Evolutionary conservation across 1,284 basidiomycete species (phyloP).

Genomic region (Papiliotrema terrestris): DNA sequence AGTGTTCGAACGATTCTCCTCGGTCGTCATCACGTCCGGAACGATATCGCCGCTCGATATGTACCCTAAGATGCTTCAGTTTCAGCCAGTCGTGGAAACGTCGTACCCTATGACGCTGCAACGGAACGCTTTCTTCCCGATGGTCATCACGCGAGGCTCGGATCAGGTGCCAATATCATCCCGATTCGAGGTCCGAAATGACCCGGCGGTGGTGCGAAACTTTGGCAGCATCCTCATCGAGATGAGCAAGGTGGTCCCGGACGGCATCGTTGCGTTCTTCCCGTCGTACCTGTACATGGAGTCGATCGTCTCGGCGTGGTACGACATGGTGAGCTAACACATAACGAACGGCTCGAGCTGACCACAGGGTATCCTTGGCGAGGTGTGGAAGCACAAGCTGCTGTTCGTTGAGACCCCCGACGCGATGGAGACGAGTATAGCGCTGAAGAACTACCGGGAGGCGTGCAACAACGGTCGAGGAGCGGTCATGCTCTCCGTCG

Average conservation of each 20-base stretch:
- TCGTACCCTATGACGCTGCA: slow-evolving; percentile 98
- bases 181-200: slow-evolving; percentile 98
- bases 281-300: slow-evolving; percentile 99
- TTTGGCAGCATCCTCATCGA: slow-evolving; percentile 98
- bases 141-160: slow-evolving; percentile 95
- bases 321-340: slow-evolving; percentile 79
- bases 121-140: slow-evolving; percentile 93
- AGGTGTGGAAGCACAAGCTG: slow-evolving; percentile 99
- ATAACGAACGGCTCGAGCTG: slow-evolving; percentile 1
- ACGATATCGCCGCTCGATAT: slow-evolving; percentile 98
- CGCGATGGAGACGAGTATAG: slow-evolving; percentile 97
- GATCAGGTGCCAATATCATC: slow-evolving; percentile 99
- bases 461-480: slow-evolving; percentile 99
- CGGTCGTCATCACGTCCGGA: slow-evolving; percentile 97
- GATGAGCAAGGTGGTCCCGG: slow-evolving; percentile 95
- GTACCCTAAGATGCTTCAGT: slow-evolving; percentile 99
- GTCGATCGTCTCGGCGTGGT: slow-evolving; percentile 98
- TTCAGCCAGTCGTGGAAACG: slow-evolving; percentile 95
- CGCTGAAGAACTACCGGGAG: slow-evolving; percentile 93
- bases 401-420: slow-evolving; percentile 99
- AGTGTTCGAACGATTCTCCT: slow-evolving; percentile 96
- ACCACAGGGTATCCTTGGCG: slow-evolving; percentile 86
- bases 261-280: slow-evolving; percentile 99
- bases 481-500: slow-evolving; percentile 93
- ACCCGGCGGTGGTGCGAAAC: slow-evolving; percentile 97